phyloP scores from a whole-genome alignment of 306 rosid genomes.

The barrel medic (Medicago truncatula) region DNA sequence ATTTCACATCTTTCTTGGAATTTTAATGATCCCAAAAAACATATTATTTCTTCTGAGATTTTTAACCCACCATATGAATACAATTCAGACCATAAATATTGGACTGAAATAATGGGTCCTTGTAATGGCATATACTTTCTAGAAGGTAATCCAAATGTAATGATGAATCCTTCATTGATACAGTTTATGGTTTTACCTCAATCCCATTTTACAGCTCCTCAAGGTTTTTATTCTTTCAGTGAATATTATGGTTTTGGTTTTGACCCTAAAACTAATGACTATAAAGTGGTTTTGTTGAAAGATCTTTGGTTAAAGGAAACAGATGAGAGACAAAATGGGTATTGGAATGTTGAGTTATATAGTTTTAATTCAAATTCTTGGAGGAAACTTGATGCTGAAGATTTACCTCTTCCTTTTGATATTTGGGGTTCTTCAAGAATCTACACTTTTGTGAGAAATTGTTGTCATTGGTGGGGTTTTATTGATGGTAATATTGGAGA shows the following conservation, averaged over 20 bases:
- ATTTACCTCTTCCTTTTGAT: slow-evolving; percentile 24
- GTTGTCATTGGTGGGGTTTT: slow-evolving; percentile 42
- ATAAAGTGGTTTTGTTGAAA: slow-evolving; percentile 34
- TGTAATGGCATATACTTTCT: slow-evolving; percentile 43
- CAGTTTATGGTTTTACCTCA: slow-evolving; percentile 35
- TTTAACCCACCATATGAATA: slow-evolving; percentile 28
- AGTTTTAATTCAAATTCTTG: slow-evolving; percentile 36
- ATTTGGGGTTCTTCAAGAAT: slow-evolving; percentile 36
- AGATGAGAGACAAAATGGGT: slow-evolving; percentile 34
- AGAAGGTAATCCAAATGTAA: slow-evolving; percentile 40
- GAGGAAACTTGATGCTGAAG: slow-evolving; percentile 29
- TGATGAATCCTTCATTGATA: slow-evolving; percentile 40
- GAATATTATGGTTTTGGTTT: slow-evolving; percentile 39
- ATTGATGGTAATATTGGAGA: slow-evolving; percentile 18
- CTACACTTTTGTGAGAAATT: slow-evolving; percentile 34
- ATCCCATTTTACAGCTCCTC: slow-evolving; percentile 1
- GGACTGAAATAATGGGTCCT: slow-evolving; percentile 46
- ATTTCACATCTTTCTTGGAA: slow-evolving; percentile 30
- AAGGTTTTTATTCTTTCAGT: slow-evolving; percentile 14
- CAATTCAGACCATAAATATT: slow-evolving; percentile 39
- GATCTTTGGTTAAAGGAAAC: slow-evolving; percentile 37
- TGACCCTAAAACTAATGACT: slow-evolving; percentile 35
- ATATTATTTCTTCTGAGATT: background rate
- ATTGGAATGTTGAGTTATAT: slow-evolving; percentile 35
- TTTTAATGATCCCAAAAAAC: background rate